Percentiles rank a stretch among this genome's conserved stretches.
Evolutionary conservation across 129 eudicot genomes (phyloP).

Genomic region (Chrysanthemum seticuspe): DNA sequence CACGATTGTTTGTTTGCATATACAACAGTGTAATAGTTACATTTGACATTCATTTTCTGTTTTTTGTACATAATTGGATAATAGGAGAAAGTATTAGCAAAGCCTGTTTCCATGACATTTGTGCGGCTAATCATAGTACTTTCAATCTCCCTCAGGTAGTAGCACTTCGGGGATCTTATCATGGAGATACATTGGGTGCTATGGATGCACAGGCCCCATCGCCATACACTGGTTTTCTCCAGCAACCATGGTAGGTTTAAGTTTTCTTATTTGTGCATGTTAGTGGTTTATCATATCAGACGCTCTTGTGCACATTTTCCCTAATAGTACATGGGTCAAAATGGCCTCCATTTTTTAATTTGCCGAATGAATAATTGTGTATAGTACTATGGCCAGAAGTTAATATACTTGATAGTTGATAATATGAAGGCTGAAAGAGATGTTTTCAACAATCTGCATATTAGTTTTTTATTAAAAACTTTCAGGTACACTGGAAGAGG

Average conservation of each 20-base stretch:
- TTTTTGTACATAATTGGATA: not conserved
- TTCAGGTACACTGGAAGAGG: conserved; percentile 97
- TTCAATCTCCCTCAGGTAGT: conserved; percentile 52
- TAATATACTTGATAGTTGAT: too few relatives aligned
- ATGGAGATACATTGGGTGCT: conserved; percentile 98
- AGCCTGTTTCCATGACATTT: not conserved
- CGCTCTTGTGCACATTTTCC: too few relatives aligned
- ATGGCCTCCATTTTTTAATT: too few relatives aligned
- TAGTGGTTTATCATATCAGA: not conserved
- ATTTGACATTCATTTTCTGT: too few relatives aligned
- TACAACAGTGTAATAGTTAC: too few relatives aligned
- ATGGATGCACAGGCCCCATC: conserved; percentile 99
- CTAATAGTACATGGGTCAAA: too few relatives aligned
- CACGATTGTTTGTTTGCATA: too few relatives aligned
- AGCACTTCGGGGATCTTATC: conserved; percentile 95
- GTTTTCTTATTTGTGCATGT: conserved; percentile 5
- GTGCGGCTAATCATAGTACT: conserved; percentile 16
- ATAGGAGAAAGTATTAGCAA: not conserved
- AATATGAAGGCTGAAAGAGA: too few relatives aligned
- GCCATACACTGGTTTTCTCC: conserved; percentile 80
- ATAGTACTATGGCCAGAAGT: too few relatives aligned
- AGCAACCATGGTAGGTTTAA: conserved; percentile 85
- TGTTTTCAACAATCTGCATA: not conserved
- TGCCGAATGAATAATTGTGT: too few relatives aligned
- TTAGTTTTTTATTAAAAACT: not conserved